Evolutionary conservation across 2,329 filamentous ascomycete species (phyloP).

Genomic region (Botrytis fabae): DNA sequence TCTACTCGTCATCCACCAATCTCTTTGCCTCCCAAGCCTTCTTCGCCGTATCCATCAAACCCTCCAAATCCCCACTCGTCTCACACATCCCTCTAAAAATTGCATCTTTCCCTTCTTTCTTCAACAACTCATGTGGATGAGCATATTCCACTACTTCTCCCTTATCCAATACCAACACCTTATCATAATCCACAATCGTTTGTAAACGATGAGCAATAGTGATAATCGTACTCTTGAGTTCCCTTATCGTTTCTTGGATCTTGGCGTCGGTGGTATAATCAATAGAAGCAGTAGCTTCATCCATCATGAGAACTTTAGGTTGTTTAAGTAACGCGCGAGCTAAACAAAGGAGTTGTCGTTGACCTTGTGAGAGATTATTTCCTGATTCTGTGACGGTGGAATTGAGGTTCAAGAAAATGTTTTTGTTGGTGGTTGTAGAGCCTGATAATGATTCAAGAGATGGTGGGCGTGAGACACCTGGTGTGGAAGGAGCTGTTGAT

Average conservation of each 20-base stretch:
- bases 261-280: slow-evolving; percentile 95
- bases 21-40: slow-evolving; percentile 47
- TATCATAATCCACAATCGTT: slow-evolving; percentile 98
- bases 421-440: slow-evolving; percentile 71
- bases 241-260: slow-evolving; percentile 95
- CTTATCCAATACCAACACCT: slow-evolving; percentile 90
- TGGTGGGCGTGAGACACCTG: slow-evolving; percentile 36
- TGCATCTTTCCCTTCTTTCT: slow-evolving; percentile 54
- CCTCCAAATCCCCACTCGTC: slow-evolving; percentile 63
- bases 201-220: slow-evolving; percentile 95
- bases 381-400: slow-evolving; percentile 87
- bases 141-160: slow-evolving; percentile 85
- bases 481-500: slow-evolving; percentile 39
- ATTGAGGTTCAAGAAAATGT: slow-evolving; percentile 84
- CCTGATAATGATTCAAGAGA: slow-evolving; percentile 32
- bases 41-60: slow-evolving; percentile 54
- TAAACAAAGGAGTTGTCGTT: slow-evolving; percentile 90
- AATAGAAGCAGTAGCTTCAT: slow-evolving; percentile 96
- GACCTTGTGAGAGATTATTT: slow-evolving; percentile 91
- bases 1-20: slow-evolving; percentile 43
- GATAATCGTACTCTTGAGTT: slow-evolving; percentile 88
- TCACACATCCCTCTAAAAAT: slow-evolving; percentile 68
- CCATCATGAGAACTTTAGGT: slow-evolving; percentile 96
- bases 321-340: slow-evolving; percentile 89
- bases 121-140: slow-evolving; percentile 82